Base-by-base conservation (phyloP, 805 yeast genomes). In the Brettanomyces naardenensis region DNA sequence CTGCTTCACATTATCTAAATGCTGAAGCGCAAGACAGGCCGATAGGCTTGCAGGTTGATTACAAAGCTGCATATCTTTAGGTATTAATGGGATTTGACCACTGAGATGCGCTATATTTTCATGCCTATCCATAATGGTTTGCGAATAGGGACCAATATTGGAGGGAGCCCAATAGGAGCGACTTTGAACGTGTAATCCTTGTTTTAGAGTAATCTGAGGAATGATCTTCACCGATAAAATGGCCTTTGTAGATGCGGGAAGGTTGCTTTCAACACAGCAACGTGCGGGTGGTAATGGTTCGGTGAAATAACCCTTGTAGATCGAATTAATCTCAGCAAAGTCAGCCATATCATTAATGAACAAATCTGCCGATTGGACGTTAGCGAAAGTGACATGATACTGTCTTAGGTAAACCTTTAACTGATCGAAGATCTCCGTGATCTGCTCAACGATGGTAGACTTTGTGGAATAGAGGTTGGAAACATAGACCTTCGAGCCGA, bases 91-190 rank as follows among this genome's bases (percentile, higher is more conserved):
- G 28, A 92, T 89, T 62, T 92, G 97, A 0, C 98, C 98, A 36
- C 97, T 85, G 10, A 89, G 56, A 27, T 69, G 66, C 3, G 81
- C 78, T 6, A 77, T 58, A 20, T 68, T 59, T 39, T 75, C 73
- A 15, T 53, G 53, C 11, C 51, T 56, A 44, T 75, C 78, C 4
- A 71, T 58, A 9, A 78, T 75, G 0, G 89, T 73, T 58, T 92
- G 98, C 0, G 98, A 90, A 54, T 92, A 92, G 0, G 98, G 98
- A 0, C 98, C 98, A 33, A 92, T 92, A 48, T 92, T 92, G 27
- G 95, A 90, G 0, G 98, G 98, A 0, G 97, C 97, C 98, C 98
- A 92, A 56, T 84, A 89, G 29, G 97, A 88, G 42, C 89, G 69
- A 1, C 97, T 88, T 49, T 92, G 90, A 6, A 92, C 87, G 52